Base-by-base conservation (phyloP, 2,329 filamentous ascomycete genomes). In the Paecilomyces sp. region DNA sequence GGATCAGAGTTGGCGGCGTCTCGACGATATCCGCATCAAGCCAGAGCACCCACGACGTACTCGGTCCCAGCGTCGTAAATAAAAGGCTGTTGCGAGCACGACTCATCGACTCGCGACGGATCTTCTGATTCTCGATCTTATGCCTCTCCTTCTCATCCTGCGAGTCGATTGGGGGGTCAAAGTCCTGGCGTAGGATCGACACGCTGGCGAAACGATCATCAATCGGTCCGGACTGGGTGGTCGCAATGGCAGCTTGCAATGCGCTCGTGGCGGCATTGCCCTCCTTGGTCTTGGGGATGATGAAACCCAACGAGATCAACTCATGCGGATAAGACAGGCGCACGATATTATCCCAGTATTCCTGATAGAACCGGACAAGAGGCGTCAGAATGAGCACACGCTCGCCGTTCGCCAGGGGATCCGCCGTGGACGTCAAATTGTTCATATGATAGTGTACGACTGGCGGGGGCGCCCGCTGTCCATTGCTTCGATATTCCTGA, bases 21-120 rank as follows among this genome's bases (percentile, higher is more conserved):
- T 99, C 94, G 66, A 99, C 73, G 64, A 99, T 89, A 74, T 99
- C 94, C 41, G 88, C 84, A 71, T 99, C 94, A 31, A 99, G 82
- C 94, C 94, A 99, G 25, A 99, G 82, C 34, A 99, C 92, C 94
- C 94, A 99, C 0, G 91, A 94, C 0, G 92, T 97, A 12, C 86
- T 84, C 0, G 92, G 92, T 1, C 93, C 92, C 9, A 99, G 80
- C 0, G 93, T 97, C 8, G 94, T 97, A 79, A 97, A 99, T 30
- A 99, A 84, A 8, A 99, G 83, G 58, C 90, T 95, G 74, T 99
- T 99, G 64, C 94, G 88, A 41, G 94, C 93, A 70, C 91, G 89
- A 69, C 91, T 88, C 94, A 99, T 97, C 62, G 91, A 88, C 51
- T 91, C 88, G 36, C 94, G 85, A 12, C 94, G 87, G 6, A 81